Base-by-base conservation (phyloP, 2,329 filamentous ascomycete genomes). In the Aureobasidium sp. region DNA sequence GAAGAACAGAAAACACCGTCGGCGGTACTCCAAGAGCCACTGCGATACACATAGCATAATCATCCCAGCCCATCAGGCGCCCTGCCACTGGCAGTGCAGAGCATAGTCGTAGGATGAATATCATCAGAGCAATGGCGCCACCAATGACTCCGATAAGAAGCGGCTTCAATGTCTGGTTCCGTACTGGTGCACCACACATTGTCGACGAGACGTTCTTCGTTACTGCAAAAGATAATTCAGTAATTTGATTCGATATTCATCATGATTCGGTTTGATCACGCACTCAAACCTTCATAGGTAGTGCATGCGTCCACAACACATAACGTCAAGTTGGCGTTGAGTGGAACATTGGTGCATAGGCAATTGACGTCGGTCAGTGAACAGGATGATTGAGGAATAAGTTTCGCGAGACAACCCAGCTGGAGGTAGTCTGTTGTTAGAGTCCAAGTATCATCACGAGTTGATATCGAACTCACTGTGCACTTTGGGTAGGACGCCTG, bases 21-120 rank as follows among this genome's bases (percentile, higher is more conserved):
- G 54, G 71, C 3, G 68, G 61, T 42, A 71, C 65, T 25, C 68
- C 70, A 3, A 76, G 66, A 9, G 70, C 16, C 5, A 69, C 67
- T 10, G 69, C 71, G 9, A 70, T 13, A 29, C 64, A 51, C 47
- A 76, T 75, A 21, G 71, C 70, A 51, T 73, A 73, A 63, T 77
- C 76, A 63, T 78, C 75, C 73, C 70, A 73, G 36, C 73, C 71
- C 8, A 73, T 34, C 27, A 29, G 41, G 8, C 61, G 45, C 8
- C 54, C 54, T 7, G 21, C 32, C 3, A 25, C 45, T 16, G 64
- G 64, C 4, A 65, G 16, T 11, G 54, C 37, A 13, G 64, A 59
- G n/a, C 57, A 41, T 50, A 66, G 63, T 29, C 64, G 61, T 34
- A 66, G 27, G 4, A 62, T 25, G 55, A 64, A 66, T 13, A 63